A percentile compares a stretch with the other conserved stretches of the same genome.
phyloP scores from a whole-genome alignment of 2,329 filamentous ascomycete species.

The Fusarium sp. region DNA sequence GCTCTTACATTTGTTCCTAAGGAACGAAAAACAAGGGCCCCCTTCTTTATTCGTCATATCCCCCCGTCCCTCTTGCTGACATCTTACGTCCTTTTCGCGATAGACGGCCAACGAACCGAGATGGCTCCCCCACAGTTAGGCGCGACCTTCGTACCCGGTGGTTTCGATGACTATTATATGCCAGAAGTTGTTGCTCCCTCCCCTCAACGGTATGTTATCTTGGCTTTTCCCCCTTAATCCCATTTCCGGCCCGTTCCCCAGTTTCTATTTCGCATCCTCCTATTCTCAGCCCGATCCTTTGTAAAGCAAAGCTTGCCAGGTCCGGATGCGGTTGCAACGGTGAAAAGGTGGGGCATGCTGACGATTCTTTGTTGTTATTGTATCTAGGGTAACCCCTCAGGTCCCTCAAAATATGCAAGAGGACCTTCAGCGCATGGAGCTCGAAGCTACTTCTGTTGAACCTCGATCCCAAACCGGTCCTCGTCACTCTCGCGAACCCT shows the following conservation, averaged over 20 bases:
- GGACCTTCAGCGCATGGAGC: conserved; percentile 89
- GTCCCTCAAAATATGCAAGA: conserved; percentile 97
- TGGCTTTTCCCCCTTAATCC: conserved; percentile 30
- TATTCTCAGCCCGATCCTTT: conserved; percentile 24
- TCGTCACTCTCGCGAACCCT: conserved; percentile 57
- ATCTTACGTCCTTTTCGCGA: conserved; percentile 46
- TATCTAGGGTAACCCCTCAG: conserved; percentile 86
- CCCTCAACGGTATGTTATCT: conserved; percentile 64
- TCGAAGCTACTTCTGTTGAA: conserved; percentile 71
- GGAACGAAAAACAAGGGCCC: conserved; percentile 42
- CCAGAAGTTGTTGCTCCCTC: conserved; percentile 68
- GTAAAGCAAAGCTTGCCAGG: conserved; percentile 36
- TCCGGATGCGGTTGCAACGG: conserved; percentile 45
- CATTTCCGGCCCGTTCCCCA: conserved; percentile 33
- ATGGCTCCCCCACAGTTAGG: conserved; percentile 54
- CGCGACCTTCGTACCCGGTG: conserved; percentile 69
- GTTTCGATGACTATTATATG: conserved; percentile 70
- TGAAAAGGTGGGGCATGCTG: conserved; percentile 53
- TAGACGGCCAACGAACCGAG: conserved; percentile 46
- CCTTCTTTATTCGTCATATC: conserved; percentile 44
- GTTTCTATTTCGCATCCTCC: conserved; percentile 36
- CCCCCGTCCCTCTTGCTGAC: conserved; percentile 47
- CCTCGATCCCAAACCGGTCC: conserved; percentile 50
- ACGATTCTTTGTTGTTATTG: conserved; percentile 50
- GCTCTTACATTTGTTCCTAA: conserved; percentile 41